Evolutionary conservation across 2,329 filamentous ascomycete genomes (phyloP).

Genomic region (Hypoxylon sp.): DNA sequence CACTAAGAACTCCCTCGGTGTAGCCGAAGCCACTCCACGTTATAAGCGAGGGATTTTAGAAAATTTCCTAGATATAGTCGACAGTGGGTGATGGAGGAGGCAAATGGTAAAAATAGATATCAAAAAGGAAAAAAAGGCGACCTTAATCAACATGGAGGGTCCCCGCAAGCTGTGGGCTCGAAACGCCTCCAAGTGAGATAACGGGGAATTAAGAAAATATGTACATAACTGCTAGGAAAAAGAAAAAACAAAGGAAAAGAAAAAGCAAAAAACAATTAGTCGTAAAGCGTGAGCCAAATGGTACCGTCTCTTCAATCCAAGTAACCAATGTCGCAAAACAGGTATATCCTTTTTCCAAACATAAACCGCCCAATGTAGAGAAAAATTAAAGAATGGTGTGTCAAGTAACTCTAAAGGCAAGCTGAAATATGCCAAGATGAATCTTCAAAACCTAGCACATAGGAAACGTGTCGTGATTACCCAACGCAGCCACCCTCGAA

Average conservation of each 20-base stretch:
- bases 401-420: conserved; percentile 14
- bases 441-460: conserved; percentile 15
- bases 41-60: conserved; percentile 41
- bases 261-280: conserved; percentile 26
- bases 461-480: conserved; percentile 29
- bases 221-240: conserved; percentile 25
- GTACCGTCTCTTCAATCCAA: conserved; percentile 33
- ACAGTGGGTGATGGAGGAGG: conserved; percentile 14
- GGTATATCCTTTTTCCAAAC: conserved; percentile 42
- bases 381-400: conserved; percentile 13
- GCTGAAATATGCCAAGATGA: conserved; percentile 21
- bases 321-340: conserved; percentile 32
- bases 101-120: conserved; percentile 24
- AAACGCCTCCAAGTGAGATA: conserved; percentile 23
- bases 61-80: conserved; percentile 15
- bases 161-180: conserved; percentile 27
- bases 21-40: conserved; percentile 46
- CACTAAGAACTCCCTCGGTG: conserved; percentile 45
- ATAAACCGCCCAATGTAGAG: conserved; percentile 29
- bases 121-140: conserved; percentile 19
- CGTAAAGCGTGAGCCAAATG: conserved; percentile 39
- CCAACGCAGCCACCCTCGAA: conserved; percentile 20
- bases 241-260: conserved; percentile 22
- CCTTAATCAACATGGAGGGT: conserved; percentile 20
- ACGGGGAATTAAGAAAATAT: conserved; percentile 23